phyloP scores from a whole-genome alignment of 441 rosid genomes.

The Populus hybrid region DNA sequence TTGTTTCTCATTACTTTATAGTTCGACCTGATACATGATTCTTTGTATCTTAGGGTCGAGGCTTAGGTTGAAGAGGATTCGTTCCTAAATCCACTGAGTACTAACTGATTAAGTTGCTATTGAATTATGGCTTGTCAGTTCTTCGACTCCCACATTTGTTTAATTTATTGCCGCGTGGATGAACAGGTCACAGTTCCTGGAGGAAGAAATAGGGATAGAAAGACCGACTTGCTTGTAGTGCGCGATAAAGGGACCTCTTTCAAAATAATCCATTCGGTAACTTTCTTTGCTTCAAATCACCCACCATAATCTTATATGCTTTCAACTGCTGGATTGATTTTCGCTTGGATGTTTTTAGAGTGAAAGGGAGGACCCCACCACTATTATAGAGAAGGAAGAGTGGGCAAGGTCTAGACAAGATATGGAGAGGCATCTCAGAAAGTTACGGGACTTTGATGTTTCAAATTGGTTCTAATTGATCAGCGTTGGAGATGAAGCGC shows the following conservation, averaged over 20 bases:
- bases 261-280: slow-evolving; percentile 64
- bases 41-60: background rate
- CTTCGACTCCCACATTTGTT: background rate
- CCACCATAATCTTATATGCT: background rate
- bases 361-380: slow-evolving; percentile 65
- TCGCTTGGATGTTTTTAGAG: slow-evolving; percentile 36
- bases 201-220: slow-evolving; percentile 79
- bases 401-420: slow-evolving; percentile 70
- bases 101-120: background rate
- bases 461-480: slow-evolving; percentile 75
- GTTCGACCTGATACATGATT: background rate
- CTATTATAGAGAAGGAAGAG: slow-evolving; percentile 79
- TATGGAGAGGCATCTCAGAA: slow-evolving; percentile 89
- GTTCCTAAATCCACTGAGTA: background rate
- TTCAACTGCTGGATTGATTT: slow-evolving; percentile 6
- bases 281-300: slow-evolving; percentile 6
- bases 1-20: background rate
- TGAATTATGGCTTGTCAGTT: background rate
- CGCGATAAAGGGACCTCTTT: slow-evolving; percentile 76
- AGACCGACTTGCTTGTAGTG: slow-evolving; percentile 72
- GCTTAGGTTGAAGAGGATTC: background rate
- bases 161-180: slow-evolving; percentile 7
- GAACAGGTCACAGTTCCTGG: slow-evolving; percentile 75
- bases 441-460: slow-evolving; percentile 68
- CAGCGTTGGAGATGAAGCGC: background rate